Percentiles rank a stretch among this genome's conserved stretches.
These are phyloP conservation scores for Coemansia sp. DNA, from an alignment of 192 early-diverging fungal genomes.

Conservation along the genomic window DNA sequence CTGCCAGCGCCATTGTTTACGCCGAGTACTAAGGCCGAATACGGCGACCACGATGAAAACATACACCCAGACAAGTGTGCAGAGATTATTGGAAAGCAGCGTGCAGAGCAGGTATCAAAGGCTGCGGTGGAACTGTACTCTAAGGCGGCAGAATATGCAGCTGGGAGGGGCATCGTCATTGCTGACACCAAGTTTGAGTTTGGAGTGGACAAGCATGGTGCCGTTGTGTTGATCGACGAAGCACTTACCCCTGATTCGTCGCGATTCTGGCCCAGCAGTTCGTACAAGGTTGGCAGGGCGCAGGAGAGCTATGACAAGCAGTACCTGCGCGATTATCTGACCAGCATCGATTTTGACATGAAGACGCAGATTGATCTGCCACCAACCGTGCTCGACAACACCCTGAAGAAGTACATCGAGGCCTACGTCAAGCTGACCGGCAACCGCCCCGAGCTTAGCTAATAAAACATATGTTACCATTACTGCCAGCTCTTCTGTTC, in stretches of 20 bases:
- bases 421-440: constrained; percentile 83
- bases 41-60: constrained; percentile 98
- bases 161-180: constrained; percentile 88
- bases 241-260: constrained; percentile 98
- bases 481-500: neutral
- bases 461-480: neutral
- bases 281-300: constrained; percentile 72
- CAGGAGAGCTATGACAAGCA: constrained; percentile 98
- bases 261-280: constrained; percentile 89
- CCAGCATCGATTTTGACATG: constrained; percentile 87
- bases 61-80: constrained; percentile 91
- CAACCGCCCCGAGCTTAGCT: constrained; percentile 62
- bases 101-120: constrained; percentile 72
- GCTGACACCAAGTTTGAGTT: constrained; percentile 99
- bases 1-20: constrained; percentile 86
- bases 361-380: constrained; percentile 74
- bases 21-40: constrained; percentile 98
- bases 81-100: constrained; percentile 78
- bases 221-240: constrained; percentile 89
- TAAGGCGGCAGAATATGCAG: constrained; percentile 81
- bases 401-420: constrained; percentile 87
- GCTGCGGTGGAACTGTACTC: constrained; percentile 78
- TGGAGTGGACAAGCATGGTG: constrained; percentile 82
- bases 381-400: constrained; percentile 77
- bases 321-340: constrained; percentile 92